Percentiles rank a stretch among this genome's conserved stretches.
phyloP scores from a whole-genome alignment of 192 early-diverging fungal species.

The Podochytrium sp. region DNA sequence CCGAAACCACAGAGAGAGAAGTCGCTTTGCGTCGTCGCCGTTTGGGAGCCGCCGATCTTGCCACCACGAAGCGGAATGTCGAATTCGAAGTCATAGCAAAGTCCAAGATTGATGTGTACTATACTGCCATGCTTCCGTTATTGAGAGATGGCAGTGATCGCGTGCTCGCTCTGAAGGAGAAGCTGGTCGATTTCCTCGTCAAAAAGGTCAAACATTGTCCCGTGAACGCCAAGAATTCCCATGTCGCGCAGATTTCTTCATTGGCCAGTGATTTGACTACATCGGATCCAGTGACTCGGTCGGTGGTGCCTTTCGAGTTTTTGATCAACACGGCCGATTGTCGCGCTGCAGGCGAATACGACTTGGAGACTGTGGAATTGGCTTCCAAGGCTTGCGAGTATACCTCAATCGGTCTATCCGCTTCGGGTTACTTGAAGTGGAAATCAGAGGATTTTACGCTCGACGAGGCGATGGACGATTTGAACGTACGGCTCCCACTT shows the following conservation, averaged over 20 bases:
- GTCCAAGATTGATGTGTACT: slow-evolving; percentile 21
- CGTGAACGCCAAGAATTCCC: no score
- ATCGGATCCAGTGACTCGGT: no score
- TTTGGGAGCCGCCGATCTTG: slow-evolving; percentile 67
- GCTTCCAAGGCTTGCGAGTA: background rate
- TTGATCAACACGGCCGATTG: slow-evolving; percentile 4
- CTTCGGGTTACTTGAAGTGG: slow-evolving; percentile 2
- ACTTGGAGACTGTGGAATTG: background rate
- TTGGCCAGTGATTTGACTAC: no score
- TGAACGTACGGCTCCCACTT: background rate
- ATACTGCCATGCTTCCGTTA: background rate
- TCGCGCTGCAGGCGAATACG: background rate
- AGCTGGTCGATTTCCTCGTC: background rate
- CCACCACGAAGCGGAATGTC: slow-evolving; percentile 62
- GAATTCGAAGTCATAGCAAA: slow-evolving; percentile 61
- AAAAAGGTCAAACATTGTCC: slow-evolving; percentile 29
- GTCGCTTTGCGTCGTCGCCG: slow-evolving; percentile 68
- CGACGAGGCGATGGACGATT: slow-evolving; percentile 15
- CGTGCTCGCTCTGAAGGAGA: background rate
- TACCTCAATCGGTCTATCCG: slow-evolving; percentile 8
- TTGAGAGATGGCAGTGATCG: no score
- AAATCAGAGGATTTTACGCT: background rate
- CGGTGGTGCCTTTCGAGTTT: background rate
- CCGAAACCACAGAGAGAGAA: slow-evolving; percentile 59
- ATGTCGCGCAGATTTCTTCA: no score